A percentile compares a stretch with the other conserved stretches of the same genome.
Evolutionary conservation across 225 moss, liverwort and hornwort genomes (phyloP).

Genomic region (Bryum argenteum): DNA sequence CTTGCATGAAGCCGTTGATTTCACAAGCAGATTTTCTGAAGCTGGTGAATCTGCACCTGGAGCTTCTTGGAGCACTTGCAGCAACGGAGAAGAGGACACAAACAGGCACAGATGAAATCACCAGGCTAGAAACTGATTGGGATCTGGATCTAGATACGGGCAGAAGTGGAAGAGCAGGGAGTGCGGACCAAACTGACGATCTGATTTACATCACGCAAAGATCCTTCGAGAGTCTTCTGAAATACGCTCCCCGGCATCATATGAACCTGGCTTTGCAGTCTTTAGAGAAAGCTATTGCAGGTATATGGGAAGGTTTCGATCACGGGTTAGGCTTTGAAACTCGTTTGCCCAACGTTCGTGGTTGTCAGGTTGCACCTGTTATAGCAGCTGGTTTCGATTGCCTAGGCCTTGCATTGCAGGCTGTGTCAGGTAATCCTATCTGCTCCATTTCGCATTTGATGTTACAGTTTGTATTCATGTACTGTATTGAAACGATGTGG

Average conservation of each 20-base stretch:
- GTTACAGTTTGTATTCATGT: too few species aligned
- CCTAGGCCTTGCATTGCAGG: constrained; percentile 74
- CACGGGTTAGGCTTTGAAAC: constrained; percentile 57
- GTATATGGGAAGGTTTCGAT: constrained; percentile 57
- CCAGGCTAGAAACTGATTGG: constrained; percentile 43
- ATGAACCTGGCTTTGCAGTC: constrained; percentile 83
- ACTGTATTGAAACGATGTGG: too few species aligned
- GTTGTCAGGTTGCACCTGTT: constrained; percentile 55
- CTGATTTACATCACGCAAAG: constrained; percentile 44
- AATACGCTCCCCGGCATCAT: constrained; percentile 78
- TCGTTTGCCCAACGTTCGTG: neutral
- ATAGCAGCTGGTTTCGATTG: constrained; percentile 86
- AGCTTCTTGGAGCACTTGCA: constrained; percentile 67
- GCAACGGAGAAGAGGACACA: constrained; percentile 29
- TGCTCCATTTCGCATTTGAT: constrained; percentile 15
- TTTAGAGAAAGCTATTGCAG: constrained; percentile 79
- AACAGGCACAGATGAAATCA: constrained; percentile 17
- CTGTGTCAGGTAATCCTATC: constrained; percentile 68
- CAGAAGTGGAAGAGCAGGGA: constrained; percentile 17
- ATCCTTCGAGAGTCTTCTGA: constrained; percentile 72
- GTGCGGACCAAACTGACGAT: constrained; percentile 33
- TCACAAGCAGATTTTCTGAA: constrained; percentile 66
- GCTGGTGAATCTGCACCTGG: constrained; percentile 73
- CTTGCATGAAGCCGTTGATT: constrained; percentile 68
- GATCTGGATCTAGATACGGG: constrained; percentile 33